Base-by-base conservation (phyloP, 2,329 filamentous ascomycete species). In the Drechslerella dactyloides region DNA sequence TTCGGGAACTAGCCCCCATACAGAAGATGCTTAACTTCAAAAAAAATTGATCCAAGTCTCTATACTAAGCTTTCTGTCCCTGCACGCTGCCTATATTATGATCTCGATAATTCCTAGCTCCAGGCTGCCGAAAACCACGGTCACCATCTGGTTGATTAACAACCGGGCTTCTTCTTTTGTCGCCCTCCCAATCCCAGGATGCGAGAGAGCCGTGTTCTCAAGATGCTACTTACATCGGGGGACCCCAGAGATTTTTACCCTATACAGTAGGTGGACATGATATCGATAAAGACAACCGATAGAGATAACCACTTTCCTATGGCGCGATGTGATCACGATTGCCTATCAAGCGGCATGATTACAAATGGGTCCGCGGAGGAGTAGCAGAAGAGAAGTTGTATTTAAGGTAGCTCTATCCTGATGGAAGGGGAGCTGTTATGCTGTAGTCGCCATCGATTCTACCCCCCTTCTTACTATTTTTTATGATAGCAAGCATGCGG, bases 151-250 rank as follows among this genome's bases (percentile, higher is more conserved):
- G 11, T 19, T 19, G 6, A 4, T 21, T 10, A 48, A 5, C 11
- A 21, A 48, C n/a, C 15, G 11, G 44, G 19, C 44, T 48, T 48
- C 44, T 48, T 48, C 11, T 48, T 48, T 21, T 21, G 44, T 48
- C n/a, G 2, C 2, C n/a, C n/a, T 42, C n/a, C 37, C 19, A 19
- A n/a, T 11, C 44, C 44, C 17, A 21, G 44, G 44, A 21, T 48
- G 19, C 6, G 15, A 19, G 19, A 21, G 8, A 15, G 17, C 6
- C 44, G 4, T 11, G 44, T 48, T 48, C 5, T 21, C 44, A 2
- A 48, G 44, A 48, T 48, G 21, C 15, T 48, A 4, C 11, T 23
- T 21, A 4, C 19, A 48, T 21, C 44, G 4, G 21, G 44, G 44
- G 44, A 23, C 8, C 44, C 44, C n/a, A 4, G 11, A 19, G 19